Conservation (phyloP, 768 basidiomycete genomes). For the Phanerodontia chrysosporium region DNA sequence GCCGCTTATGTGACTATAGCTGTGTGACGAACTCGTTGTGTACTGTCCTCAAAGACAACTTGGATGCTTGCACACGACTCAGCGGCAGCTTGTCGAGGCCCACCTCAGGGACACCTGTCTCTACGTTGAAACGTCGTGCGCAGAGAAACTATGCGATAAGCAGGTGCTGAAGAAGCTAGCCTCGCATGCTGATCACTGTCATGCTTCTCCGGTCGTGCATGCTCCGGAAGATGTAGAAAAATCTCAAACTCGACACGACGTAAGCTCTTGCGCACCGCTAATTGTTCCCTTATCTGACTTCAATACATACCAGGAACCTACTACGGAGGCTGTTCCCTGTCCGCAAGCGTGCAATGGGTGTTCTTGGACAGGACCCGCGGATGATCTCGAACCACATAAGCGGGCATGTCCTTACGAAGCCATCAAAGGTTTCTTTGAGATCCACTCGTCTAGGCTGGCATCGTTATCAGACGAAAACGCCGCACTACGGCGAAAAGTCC, state of each 20-base stretch:
- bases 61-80: constrained; percentile 61
- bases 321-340: constrained; percentile 37
- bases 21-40: constrained; percentile 79
- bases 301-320: constrained; percentile 28
- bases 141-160: constrained; percentile 41
- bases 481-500: constrained; percentile 53
- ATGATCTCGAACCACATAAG: constrained; percentile 33
- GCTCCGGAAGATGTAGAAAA: background rate
- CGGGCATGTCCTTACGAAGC: constrained; percentile 52
- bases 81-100: constrained; percentile 58
- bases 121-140: constrained; percentile 51
- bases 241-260: background rate
- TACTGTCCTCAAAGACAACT: constrained; percentile 57
- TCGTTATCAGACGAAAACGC: constrained; percentile 61
- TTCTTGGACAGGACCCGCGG: constrained; percentile 46
- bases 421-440: constrained; percentile 54
- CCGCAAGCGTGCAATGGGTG: constrained; percentile 48
- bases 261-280: background rate
- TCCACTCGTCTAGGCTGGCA: constrained; percentile 35
- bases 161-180: constrained; percentile 42
- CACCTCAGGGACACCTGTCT: constrained; percentile 63
- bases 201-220: background rate
- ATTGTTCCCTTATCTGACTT: background rate
- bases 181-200: constrained; percentile 27
- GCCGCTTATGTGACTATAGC: constrained; percentile 33